Percentiles rank a stretch among this genome's conserved stretches.
phyloP scores from a whole-genome alignment of 768 basidiomycete genomes.

The Daedaleopsis nitida region DNA sequence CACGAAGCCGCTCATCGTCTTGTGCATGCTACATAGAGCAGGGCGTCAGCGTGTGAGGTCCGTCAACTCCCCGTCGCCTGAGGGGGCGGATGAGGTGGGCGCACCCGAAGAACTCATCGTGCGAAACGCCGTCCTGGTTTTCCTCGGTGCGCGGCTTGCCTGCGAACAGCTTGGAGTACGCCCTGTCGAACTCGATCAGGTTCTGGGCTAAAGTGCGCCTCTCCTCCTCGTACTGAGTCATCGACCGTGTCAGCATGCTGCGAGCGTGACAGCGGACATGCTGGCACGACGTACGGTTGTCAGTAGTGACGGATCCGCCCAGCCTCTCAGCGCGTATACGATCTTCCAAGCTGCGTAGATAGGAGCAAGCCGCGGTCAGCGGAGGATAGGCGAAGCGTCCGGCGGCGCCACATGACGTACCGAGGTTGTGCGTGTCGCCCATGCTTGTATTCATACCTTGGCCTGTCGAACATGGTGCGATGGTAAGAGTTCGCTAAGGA shows the following conservation, averaged over 20 bases:
- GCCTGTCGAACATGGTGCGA: background rate
- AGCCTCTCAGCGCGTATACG: constrained; percentile 47
- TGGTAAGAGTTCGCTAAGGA: background rate
- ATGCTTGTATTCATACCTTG: background rate
- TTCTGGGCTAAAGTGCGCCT: constrained; percentile 56
- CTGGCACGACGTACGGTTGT: constrained; percentile 41
- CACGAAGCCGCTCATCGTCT: constrained; percentile 46
- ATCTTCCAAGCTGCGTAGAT: constrained; percentile 50
- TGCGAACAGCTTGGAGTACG: constrained; percentile 53
- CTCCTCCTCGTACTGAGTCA: constrained; percentile 50
- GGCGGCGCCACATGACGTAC: constrained; percentile 22
- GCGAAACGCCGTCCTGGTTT: constrained; percentile 48
- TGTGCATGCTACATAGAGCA: constrained; percentile 42
- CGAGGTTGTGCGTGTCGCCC: constrained; percentile 56
- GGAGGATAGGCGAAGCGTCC: too few species aligned
- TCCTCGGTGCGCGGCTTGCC: constrained; percentile 48
- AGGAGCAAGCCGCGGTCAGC: too few species aligned
- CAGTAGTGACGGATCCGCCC: constrained; percentile 46
- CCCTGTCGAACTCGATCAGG: constrained; percentile 55
- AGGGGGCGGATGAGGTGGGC: constrained; percentile 10
- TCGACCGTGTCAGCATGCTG: background rate
- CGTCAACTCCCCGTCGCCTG: too few species aligned
- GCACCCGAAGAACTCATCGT: constrained; percentile 48
- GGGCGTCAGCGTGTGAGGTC: background rate
- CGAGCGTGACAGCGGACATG: background rate